These are phyloP conservation scores for Leptomonas seymouri DNA, from an alignment of 208 protist species.

Conservation along the genomic window DNA sequence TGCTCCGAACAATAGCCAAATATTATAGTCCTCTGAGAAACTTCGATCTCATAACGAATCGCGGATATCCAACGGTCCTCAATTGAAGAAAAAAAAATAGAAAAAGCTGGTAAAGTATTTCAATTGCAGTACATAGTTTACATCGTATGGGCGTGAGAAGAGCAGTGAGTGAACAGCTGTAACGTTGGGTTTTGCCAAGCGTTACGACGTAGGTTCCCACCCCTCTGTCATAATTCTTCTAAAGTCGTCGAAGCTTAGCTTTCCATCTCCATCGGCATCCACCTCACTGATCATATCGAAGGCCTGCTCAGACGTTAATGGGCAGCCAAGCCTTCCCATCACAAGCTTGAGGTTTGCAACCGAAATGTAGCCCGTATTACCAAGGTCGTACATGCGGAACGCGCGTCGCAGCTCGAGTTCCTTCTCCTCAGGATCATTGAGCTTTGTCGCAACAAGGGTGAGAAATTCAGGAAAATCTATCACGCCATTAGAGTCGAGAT, in stretches of 20 bases:
- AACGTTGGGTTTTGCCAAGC: background rate
- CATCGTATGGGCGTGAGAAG: too few species aligned
- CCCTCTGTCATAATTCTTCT: slow-evolving; percentile 75
- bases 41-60: too few species aligned
- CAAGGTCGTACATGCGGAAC: slow-evolving; percentile 95
- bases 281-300: slow-evolving; percentile 94
- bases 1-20: too few species aligned
- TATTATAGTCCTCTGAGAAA: too few species aligned
- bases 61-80: too few species aligned
- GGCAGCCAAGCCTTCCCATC: slow-evolving; percentile 94
- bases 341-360: slow-evolving; percentile 90
- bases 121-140: background rate
- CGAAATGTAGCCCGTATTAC: slow-evolving; percentile 94
- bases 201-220: slow-evolving; percentile 23
- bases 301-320: slow-evolving; percentile 88
- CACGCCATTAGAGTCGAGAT: slow-evolving; percentile 97
- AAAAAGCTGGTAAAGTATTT: too few species aligned
- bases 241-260: slow-evolving; percentile 90
- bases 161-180: slow-evolving; percentile 5
- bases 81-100: too few species aligned
- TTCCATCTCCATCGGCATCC: slow-evolving; percentile 89
- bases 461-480: slow-evolving; percentile 98
- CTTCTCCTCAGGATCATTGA: slow-evolving; percentile 91
- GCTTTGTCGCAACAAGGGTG: slow-evolving; percentile 86
- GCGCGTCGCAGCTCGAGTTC: slow-evolving; percentile 92